A percentile compares a stretch with the other conserved stretches of the same genome.
These are phyloP conservation scores for Apiospora sp. DNA, from an alignment of 2,329 filamentous ascomycete species.

Conservation along the genomic window DNA sequence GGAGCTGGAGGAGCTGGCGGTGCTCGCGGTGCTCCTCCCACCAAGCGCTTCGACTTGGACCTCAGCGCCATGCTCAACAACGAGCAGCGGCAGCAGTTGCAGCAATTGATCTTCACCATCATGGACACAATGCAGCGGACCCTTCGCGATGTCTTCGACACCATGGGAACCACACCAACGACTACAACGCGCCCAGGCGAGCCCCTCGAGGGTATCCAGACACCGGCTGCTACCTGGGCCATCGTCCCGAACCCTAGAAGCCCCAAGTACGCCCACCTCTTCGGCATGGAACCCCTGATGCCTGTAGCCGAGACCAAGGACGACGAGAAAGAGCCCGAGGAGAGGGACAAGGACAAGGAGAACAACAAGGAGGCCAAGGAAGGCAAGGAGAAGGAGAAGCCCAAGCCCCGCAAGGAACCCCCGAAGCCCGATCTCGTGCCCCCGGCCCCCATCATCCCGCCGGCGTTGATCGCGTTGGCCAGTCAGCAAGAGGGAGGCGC, in stretches of 20 bases:
- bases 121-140: slow-evolving; percentile 64
- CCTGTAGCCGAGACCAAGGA: slow-evolving; percentile 29
- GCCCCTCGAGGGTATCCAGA: slow-evolving; percentile 37
- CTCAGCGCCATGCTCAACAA: slow-evolving; percentile 57
- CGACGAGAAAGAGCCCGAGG: slow-evolving; percentile 35
- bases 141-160: slow-evolving; percentile 61
- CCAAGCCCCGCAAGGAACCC: slow-evolving; percentile 19
- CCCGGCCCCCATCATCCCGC: slow-evolving; percentile 23
- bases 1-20: not conserved
- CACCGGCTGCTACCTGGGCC: slow-evolving; percentile 40
- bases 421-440: slow-evolving; percentile 40
- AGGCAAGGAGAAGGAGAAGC: slow-evolving; percentile 15
- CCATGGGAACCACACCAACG: slow-evolving; percentile 42
- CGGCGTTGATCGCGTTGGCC: slow-evolving; percentile 14
- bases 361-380: slow-evolving; percentile 1
- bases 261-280: slow-evolving; percentile 39
- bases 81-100: slow-evolving; percentile 60
- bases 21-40: slow-evolving; percentile 30
- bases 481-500: slow-evolving; percentile 25
- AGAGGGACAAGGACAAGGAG: slow-evolving; percentile 9
- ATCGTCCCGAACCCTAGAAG: slow-evolving; percentile 46
- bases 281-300: slow-evolving; percentile 36
- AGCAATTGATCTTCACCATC: slow-evolving; percentile 58
- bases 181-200: slow-evolving; percentile 35
- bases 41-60: slow-evolving; percentile 56